phyloP scores from a whole-genome alignment of 257 asterid species.

The Przewalskia tangutica region DNA sequence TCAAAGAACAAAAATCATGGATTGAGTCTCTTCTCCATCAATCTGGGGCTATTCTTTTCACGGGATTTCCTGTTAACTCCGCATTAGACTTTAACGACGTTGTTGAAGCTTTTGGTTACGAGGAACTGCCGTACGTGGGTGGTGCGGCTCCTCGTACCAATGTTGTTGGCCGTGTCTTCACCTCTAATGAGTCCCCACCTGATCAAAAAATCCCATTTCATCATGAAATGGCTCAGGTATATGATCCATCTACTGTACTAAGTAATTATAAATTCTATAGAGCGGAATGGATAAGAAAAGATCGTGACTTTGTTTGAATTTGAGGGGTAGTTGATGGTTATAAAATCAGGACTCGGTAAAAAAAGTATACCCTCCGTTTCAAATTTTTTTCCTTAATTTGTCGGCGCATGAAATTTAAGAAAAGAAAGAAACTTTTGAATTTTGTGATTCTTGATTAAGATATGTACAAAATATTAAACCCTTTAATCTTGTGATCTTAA shows the following conservation, averaged over 20 bases:
- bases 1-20: conserved; percentile 48
- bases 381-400: no score
- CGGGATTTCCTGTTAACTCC: conserved; percentile 42
- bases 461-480: no score
- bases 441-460: no score
- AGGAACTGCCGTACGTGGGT: conserved; percentile 82
- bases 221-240: conserved; percentile 83
- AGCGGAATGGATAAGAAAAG: neutral
- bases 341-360: neutral
- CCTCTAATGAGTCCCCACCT: conserved; percentile 88
- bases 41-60: conserved; percentile 63
- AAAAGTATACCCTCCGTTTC: neutral
- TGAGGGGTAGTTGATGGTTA: neutral
- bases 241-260: neutral
- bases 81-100: conserved; percentile 73
- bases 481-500: no score
- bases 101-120: conserved; percentile 76
- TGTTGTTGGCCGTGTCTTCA: conserved; percentile 77
- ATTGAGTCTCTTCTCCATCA: conserved; percentile 40
- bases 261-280: neutral
- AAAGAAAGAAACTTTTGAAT: no score
- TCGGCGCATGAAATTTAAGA: no score
- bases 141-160: conserved; percentile 81
- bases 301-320: neutral
- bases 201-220: conserved; percentile 76